Percentiles rank a stretch among this genome's conserved stretches.
phyloP scores from a whole-genome alignment of 495 filamentous ascomycete genomes.

The Penicillium argentinense region DNA sequence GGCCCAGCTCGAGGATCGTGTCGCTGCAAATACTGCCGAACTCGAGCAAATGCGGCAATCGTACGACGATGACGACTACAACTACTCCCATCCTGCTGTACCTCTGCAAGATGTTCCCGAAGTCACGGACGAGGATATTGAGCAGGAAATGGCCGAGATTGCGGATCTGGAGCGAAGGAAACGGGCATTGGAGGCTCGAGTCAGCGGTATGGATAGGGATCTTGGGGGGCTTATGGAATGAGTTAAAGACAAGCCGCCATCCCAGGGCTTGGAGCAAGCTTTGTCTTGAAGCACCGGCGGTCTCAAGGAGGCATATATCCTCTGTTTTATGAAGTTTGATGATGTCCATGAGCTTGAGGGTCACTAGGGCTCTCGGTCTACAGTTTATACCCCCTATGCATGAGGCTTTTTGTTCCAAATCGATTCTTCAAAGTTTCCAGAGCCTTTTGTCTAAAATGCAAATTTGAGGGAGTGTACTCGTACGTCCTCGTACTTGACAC shows the following conservation, averaged over 20 bases:
- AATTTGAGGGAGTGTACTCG: too few relatives aligned
- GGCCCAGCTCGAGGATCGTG: conserved; percentile 72
- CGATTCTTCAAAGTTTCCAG: too few relatives aligned
- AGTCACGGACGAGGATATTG: conserved; percentile 74
- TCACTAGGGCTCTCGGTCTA: background rate
- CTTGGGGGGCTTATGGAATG: conserved; percentile 65
- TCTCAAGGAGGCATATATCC: background rate
- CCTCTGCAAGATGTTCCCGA: conserved; percentile 46
- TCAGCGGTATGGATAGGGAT: conserved; percentile 79
- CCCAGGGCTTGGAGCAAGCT: background rate
- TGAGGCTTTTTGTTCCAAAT: background rate
- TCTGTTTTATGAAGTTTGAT: conserved; percentile 1
- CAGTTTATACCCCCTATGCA: background rate
- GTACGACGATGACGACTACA: conserved; percentile 39
- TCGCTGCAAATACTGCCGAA: conserved; percentile 73
- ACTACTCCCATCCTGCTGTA: conserved; percentile 33
- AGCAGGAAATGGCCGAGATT: conserved; percentile 91
- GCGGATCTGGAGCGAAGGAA: conserved; percentile 96
- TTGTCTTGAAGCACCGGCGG: background rate
- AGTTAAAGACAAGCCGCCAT: conserved; percentile 35
- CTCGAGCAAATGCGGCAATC: conserved; percentile 70
- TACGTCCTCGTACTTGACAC: too few relatives aligned
- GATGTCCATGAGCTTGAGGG: conserved; percentile 1
- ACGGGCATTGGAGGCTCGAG: conserved; percentile 69
- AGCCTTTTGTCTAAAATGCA: too few relatives aligned